These are phyloP conservation scores for Salix purpurea DNA, from an alignment of 345 rosid genomes.

Conservation along the genomic window DNA sequence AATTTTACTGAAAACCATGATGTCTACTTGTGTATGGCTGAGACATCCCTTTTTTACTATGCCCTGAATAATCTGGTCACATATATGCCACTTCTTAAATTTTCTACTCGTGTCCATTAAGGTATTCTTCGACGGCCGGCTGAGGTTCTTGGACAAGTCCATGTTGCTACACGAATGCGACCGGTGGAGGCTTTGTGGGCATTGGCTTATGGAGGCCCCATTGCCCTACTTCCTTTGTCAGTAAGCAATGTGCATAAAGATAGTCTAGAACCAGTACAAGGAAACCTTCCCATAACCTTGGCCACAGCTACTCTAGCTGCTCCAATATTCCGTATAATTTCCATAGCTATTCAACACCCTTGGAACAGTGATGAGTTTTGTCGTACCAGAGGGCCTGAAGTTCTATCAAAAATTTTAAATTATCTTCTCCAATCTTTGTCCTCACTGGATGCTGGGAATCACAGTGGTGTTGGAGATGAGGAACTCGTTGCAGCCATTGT, in stretches of 20 bases:
- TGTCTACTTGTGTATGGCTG: conserved; percentile 7
- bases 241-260: conserved; percentile 67
- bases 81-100: conserved; percentile 12
- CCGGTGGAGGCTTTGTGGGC: conserved; percentile 97
- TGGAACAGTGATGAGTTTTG: conserved; percentile 86
- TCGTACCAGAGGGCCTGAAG: conserved; percentile 77
- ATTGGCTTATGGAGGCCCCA: conserved; percentile 90
- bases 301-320: conserved; percentile 82
- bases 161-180: conserved; percentile 81
- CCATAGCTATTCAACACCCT: conserved; percentile 79
- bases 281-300: conserved; percentile 49
- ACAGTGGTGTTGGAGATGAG: conserved; percentile 76
- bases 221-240: conserved; percentile 86
- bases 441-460: conserved; percentile 50
- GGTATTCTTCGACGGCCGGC: conserved; percentile 87
- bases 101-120: conserved; percentile 28
- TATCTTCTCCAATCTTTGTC: conserved; percentile 83
- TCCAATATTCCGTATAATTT: conserved; percentile 76
- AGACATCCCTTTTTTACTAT: conserved; percentile 2
- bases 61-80: conserved; percentile 10
- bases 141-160: conserved; percentile 99
- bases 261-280: conserved; percentile 71
- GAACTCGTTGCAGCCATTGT: conserved; percentile 98
- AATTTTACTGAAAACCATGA: neutral
- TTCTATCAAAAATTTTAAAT: conserved; percentile 77